Evolutionary conservation across 352 stramenopile genomes (phyloP), one percentile per base, ranked within the genome.

Genomic region (Vaucheria bursata): DNA sequence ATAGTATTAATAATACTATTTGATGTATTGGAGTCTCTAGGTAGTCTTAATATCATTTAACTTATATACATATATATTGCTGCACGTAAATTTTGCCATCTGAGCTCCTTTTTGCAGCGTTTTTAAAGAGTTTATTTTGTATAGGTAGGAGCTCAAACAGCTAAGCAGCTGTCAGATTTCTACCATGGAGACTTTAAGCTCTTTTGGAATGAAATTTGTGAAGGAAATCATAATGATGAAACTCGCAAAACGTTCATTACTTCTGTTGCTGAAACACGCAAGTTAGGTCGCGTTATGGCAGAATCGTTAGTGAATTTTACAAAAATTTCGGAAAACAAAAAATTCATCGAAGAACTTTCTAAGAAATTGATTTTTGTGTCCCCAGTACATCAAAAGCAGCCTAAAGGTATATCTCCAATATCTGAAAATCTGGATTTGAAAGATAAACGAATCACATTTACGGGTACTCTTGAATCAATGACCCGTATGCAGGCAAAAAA

Each of bases 401-500:
- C 12, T 18, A 59, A 59, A 59, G 25, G 12, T 25, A 18, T 59
- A n/a, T 25, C 45, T 59, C 45, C 45, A 18, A 2, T 2, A 34
- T 31, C 2, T 7, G 53, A 2, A 34, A 34, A 37, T 31, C 2
- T 34, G 53, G 53, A 2, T 31, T 34, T 68, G 53, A 34, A 7
- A 34, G 53, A 34, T 2, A 68, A 68, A 34, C 53, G 53, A 2
- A 34, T 68, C 31, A 34, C 53, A 34, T 68, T 68, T 34, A 68
- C 53, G 2, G 53, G 53, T 7, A 34, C 2, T 31, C 53, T 68
- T 31, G 2, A 68, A 34, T 2, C 2, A 31, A 79, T 79, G 77
- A 82, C 75, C n/a, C 31, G 77, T 12, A 34, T 34, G 34, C 69
- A 82, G 65, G 72, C 71, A 33, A 73, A 82, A 53, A 72, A 37